Evolutionary conservation across 2,329 filamentous ascomycete species (phyloP).

Genomic region (Macrophomina tecta): DNA sequence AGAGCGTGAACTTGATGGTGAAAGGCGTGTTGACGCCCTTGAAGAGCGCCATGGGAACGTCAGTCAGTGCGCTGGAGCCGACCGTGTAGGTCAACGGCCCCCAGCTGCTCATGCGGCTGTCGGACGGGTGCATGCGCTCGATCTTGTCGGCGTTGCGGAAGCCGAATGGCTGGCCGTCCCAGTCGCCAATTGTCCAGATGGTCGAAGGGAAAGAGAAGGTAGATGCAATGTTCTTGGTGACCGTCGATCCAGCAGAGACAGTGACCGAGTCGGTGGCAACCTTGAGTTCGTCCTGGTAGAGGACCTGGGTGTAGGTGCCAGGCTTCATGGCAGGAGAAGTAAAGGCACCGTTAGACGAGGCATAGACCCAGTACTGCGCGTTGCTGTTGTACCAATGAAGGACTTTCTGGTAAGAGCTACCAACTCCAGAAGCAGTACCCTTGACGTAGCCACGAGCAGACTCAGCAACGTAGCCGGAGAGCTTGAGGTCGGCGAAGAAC

Average conservation of each 20-base stretch:
- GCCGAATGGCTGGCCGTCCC: constrained; percentile 64
- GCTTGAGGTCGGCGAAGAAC: constrained; percentile 65
- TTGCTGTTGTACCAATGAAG: constrained; percentile 63
- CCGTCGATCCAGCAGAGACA: constrained; percentile 59
- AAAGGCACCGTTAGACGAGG: constrained; percentile 61
- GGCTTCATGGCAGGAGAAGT: constrained; percentile 71
- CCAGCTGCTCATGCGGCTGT: constrained; percentile 68
- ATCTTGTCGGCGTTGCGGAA: constrained; percentile 73
- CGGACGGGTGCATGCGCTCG: constrained; percentile 71
- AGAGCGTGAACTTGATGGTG: constrained; percentile 66
- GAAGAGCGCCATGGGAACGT: constrained; percentile 72
- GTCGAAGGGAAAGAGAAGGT: constrained; percentile 54
- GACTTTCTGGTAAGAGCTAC: constrained; percentile 57
- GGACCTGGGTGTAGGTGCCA: constrained; percentile 71
- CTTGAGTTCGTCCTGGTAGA: constrained; percentile 66
- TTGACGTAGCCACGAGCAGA: constrained; percentile 64
- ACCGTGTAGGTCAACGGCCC: constrained; percentile 66
- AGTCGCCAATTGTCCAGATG: constrained; percentile 69
- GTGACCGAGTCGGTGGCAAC: constrained; percentile 55
- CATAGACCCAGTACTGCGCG: constrained; percentile 70
- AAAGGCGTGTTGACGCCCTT: constrained; percentile 64
- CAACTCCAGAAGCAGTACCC: constrained; percentile 65
- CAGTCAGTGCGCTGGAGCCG: constrained; percentile 57
- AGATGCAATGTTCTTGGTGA: constrained; percentile 59
- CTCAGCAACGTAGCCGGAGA: constrained; percentile 64